phyloP scores from a whole-genome alignment of 768 basidiomycete genomes.

The Russula compacta region DNA sequence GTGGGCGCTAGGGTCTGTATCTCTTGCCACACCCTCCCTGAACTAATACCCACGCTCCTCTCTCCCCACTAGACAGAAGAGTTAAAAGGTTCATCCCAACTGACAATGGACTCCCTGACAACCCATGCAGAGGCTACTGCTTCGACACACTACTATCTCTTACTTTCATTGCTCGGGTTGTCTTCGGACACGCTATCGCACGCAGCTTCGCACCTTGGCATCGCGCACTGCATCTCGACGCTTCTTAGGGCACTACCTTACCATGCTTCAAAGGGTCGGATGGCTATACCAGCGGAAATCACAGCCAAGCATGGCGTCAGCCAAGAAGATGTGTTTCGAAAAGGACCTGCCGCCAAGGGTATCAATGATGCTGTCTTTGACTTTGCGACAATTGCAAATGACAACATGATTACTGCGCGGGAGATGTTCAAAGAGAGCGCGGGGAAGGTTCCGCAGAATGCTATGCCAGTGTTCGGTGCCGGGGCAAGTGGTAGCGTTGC shows the following conservation, averaged over 20 bases:
- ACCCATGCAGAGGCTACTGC: slow-evolving; percentile 74
- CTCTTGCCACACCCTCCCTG: not conserved
- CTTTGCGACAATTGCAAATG: slow-evolving; percentile 73
- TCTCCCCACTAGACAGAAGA: slow-evolving; percentile 46
- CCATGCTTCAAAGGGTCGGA: slow-evolving; percentile 59
- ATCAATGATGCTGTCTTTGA: slow-evolving; percentile 76
- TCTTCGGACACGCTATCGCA: slow-evolving; percentile 50
- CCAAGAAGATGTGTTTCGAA: slow-evolving; percentile 71
- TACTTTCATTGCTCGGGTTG: slow-evolving; percentile 57
- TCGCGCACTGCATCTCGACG: slow-evolving; percentile 60
- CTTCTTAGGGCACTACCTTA: slow-evolving; percentile 71
- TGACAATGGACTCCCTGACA: slow-evolving; percentile 58
- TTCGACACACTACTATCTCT: slow-evolving; percentile 66
- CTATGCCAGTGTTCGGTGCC: slow-evolving; percentile 62
- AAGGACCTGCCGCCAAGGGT: slow-evolving; percentile 42
- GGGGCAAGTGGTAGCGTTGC: slow-evolving; percentile 42
- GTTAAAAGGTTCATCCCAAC: slow-evolving; percentile 51
- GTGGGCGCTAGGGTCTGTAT: slow-evolving; percentile 71
- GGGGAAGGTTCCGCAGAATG: slow-evolving; percentile 44
- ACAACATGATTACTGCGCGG: slow-evolving; percentile 68
- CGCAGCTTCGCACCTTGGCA: slow-evolving; percentile 74
- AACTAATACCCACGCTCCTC: not conserved
- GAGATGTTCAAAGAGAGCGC: slow-evolving; percentile 50
- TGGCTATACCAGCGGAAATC: slow-evolving; percentile 75
- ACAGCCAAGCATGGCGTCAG: slow-evolving; percentile 68